Percentiles rank a stretch among this genome's conserved stretches.
phyloP scores from a whole-genome alignment of 2,329 filamentous ascomycete species.

The Microsporum canis region DNA sequence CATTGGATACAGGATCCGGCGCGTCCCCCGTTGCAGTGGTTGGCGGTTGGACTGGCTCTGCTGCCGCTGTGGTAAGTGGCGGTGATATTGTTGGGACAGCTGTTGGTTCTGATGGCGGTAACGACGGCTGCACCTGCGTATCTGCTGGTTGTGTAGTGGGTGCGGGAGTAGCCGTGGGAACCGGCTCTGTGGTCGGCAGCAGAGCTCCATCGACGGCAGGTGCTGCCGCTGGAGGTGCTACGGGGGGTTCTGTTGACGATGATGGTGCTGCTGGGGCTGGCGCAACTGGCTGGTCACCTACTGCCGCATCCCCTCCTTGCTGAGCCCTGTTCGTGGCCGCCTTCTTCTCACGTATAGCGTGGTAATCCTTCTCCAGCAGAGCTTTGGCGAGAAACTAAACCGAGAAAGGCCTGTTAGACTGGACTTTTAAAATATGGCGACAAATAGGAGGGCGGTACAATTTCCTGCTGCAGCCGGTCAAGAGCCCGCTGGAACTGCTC shows the following conservation, averaged over 20 bases:
- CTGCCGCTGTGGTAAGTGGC: background rate
- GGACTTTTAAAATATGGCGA: background rate
- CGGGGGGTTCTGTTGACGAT: background rate
- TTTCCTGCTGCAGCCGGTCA: conserved; percentile 33
- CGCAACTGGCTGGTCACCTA: background rate
- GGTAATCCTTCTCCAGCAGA: conserved; percentile 33
- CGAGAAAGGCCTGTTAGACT: background rate
- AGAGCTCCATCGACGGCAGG: background rate
- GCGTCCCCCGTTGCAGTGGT: background rate
- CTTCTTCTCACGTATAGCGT: conserved; percentile 26
- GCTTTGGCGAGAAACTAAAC: conserved; percentile 34
- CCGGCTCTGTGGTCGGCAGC: background rate
- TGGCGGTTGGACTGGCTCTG: background rate
- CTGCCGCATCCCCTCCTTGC: background rate
- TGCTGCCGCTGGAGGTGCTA: background rate
- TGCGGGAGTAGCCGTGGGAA: background rate
- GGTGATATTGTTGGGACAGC: background rate
- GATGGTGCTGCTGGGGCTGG: background rate
- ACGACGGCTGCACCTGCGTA: background rate
- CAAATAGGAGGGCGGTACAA: conserved; percentile 25
- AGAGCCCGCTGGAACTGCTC: conserved; percentile 32
- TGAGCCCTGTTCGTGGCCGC: conserved; percentile 3
- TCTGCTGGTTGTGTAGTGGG: background rate
- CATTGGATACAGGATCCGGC: background rate
- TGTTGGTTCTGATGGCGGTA: background rate